Percentiles rank a stretch among this genome's conserved stretches.
phyloP scores from a whole-genome alignment of 2,329 filamentous ascomycete species.

The Cadophora sp. region DNA sequence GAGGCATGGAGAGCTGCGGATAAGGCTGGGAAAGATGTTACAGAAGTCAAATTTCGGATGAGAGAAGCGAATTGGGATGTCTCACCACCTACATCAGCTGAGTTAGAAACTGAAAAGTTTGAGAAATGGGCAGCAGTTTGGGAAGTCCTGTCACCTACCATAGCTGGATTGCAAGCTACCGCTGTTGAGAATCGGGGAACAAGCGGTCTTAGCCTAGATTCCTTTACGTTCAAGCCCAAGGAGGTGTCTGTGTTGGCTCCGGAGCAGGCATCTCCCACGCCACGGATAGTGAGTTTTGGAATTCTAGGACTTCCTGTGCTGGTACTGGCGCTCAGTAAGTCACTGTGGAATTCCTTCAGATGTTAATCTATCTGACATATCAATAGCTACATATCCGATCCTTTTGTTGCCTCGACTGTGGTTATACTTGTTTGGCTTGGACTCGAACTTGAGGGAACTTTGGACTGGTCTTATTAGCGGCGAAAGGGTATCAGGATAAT shows the following conservation, averaged over 20 bases:
- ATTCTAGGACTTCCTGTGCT: not conserved
- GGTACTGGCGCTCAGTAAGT: not conserved
- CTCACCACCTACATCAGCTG: slow-evolving; percentile 1
- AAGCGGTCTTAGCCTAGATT: not conserved
- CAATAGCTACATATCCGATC: not conserved
- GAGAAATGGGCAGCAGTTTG: not conserved
- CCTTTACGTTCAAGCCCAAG: not conserved
- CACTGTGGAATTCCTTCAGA: not conserved
- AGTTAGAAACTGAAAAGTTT: not conserved
- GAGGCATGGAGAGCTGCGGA: not conserved
- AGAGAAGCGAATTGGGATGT: not conserved
- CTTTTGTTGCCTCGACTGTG: not conserved
- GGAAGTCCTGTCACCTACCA: not conserved
- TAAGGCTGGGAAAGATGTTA: not conserved
- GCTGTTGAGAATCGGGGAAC: not conserved
- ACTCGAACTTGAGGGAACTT: not conserved
- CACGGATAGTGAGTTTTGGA: not conserved
- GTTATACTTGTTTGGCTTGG: not conserved
- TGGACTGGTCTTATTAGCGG: not conserved
- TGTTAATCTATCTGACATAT: not conserved
- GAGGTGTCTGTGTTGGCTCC: not conserved
- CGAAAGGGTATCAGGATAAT: not conserved
- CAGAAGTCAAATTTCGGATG: not conserved
- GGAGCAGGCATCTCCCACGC: not conserved
- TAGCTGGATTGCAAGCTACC: not conserved